Evolutionary conservation across 192 early-diverging fungal genomes (phyloP), one percentile per base, ranked within the genome.

Genomic region (Coemansia sp.): DNA sequence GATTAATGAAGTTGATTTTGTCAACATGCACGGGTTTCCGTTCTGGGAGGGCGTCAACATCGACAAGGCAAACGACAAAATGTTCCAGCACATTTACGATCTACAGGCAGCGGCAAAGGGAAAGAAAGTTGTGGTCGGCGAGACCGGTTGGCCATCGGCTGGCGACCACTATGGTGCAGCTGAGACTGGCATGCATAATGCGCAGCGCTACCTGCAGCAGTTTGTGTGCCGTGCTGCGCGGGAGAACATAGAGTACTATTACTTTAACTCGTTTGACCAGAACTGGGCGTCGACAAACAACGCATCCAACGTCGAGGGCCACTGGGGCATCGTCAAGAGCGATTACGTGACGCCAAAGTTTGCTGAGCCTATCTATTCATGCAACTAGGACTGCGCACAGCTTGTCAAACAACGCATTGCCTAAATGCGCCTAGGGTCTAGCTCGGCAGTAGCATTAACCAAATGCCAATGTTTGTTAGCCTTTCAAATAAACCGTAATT

Each of bases 221-320:
- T 87, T 84, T 75, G 67, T 85, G 0, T 89, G 87, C 52, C 61
- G 66, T 4, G 87, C 87, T 19, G 79, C 81, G 48, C 65, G 64
- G 22, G 57, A 72, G 59, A 68, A 65, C 16, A 57, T 83, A 3
- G 75, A 84, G 5, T 88, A 86, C 61, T 86, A 83, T 50, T 88
- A 74, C 69, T 88, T 88, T 50, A 79, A 83, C 56, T 70, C 84
- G 5, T 85, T 86, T 71, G 87, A 87, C 58, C 83, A 86, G 61
- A 80, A 81, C 50, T 89, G 85, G 85, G 86, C 85, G 45, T 70
- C 48, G 8, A 71, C 72, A 25, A 65, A 73, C 38, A 75, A 77
- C 29, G 73, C 73, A 47, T 82, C 67, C 6, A 72, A 55, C 64
- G 85, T 80, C 16, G 78, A 74, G 56, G 47, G 57, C 53, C 39